These are phyloP conservation scores for Talaromyces islandicus DNA, from an alignment of 2,329 filamentous ascomycete genomes.

Conservation along the genomic window DNA sequence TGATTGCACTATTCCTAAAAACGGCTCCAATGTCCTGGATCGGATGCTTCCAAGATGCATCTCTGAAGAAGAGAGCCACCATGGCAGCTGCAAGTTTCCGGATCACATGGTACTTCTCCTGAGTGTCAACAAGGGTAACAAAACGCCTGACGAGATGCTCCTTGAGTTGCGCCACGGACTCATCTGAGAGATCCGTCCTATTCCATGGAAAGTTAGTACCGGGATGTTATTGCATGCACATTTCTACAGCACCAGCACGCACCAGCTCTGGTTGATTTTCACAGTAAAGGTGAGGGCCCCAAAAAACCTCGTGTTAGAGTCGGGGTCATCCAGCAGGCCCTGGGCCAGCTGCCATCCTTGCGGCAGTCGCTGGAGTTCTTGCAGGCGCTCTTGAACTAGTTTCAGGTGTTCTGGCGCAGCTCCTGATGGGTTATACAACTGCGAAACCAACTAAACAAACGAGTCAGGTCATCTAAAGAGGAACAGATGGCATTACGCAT, in stretches of 20 bases:
- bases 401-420: constrained; percentile 36
- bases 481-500: not conserved
- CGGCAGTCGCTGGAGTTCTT: constrained; percentile 69
- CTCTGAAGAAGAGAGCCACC: constrained; percentile 38
- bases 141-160: constrained; percentile 38
- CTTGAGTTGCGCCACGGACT: constrained; percentile 29
- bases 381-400: constrained; percentile 66
- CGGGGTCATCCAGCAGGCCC: constrained; percentile 61
- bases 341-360: constrained; percentile 84
- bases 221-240: constrained; percentile 12
- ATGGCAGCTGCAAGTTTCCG: constrained; percentile 43
- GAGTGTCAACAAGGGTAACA: constrained; percentile 32
- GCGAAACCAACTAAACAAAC: constrained; percentile 30
- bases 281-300: constrained; percentile 88
- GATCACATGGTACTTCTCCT: constrained; percentile 36
- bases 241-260: constrained; percentile 23
- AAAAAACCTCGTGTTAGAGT: constrained; percentile 80
- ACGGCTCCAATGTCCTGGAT: constrained; percentile 33
- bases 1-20: constrained; percentile 31
- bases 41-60: constrained; percentile 32
- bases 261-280: constrained; percentile 90
- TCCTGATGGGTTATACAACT: constrained; percentile 41
- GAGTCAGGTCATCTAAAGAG: constrained; percentile 7
- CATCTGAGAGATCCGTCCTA: constrained; percentile 32
- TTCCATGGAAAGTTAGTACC: not conserved